Evolutionary conservation across 106 monocot species (phyloP).

Genomic region (Dioscorea dumetorum): DNA sequence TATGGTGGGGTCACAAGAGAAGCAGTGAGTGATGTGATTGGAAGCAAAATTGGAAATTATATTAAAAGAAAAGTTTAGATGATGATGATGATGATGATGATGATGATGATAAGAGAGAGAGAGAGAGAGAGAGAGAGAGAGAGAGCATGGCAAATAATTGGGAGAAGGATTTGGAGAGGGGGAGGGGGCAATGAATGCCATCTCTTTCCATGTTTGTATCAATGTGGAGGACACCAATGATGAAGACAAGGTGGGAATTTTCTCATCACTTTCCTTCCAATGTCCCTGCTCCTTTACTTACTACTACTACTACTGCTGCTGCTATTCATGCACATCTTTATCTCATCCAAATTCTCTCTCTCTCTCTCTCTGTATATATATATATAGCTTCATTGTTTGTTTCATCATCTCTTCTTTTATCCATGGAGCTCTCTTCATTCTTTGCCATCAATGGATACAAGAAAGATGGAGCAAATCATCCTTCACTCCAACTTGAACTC

Average conservation of each 20-base stretch:
- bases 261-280: conserved; percentile 5
- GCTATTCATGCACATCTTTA: too few relatives aligned
- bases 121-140: neutral
- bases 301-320: too few relatives aligned
- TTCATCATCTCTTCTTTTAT: too few relatives aligned
- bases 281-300: neutral
- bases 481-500: conserved; percentile 3
- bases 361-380: too few relatives aligned
- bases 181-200: neutral
- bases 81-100: too few relatives aligned
- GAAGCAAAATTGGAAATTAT: too few relatives aligned
- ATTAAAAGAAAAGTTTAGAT: neutral
- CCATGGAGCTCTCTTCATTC: too few relatives aligned
- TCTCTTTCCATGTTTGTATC: neutral
- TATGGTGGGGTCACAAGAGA: too few relatives aligned
- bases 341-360: neutral
- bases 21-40: too few relatives aligned
- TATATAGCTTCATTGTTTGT: too few relatives aligned
- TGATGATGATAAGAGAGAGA: neutral
- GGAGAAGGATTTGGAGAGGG: neutral
- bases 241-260: conserved; percentile 8
- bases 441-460: too few relatives aligned
- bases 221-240: neutral
- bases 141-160: conserved; percentile 6
- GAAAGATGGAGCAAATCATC: neutral